Evolutionary conservation across 208 protist genomes (phyloP).

Genomic region (Leishmania braziliensis): DNA sequence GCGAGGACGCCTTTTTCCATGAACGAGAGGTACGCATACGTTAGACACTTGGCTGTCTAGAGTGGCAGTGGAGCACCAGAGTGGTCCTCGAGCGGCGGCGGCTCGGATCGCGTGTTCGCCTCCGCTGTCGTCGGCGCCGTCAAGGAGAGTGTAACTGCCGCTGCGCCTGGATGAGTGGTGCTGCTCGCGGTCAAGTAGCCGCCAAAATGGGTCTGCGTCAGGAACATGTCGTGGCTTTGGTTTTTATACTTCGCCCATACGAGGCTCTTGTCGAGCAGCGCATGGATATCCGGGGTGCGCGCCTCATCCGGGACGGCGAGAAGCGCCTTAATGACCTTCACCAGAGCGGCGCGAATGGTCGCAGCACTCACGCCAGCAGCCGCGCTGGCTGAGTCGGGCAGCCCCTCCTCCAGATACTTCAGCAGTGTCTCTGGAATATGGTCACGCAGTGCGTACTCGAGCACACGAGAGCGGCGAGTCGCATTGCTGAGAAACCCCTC

Average conservation of each 20-base stretch:
- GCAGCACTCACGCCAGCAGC: conserved; percentile 45
- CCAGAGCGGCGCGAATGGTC: conserved; percentile 77
- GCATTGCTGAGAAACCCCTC: conserved; percentile 57
- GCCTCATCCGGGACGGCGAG: conserved; percentile 44
- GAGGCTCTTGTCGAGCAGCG: conserved; percentile 51
- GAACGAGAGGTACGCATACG: not conserved
- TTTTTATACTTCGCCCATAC: conserved; percentile 90
- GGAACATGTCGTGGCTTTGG: conserved; percentile 93
- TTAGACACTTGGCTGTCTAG: not conserved
- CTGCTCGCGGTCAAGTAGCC: conserved; percentile 59
- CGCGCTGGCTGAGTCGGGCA: conserved; percentile 39
- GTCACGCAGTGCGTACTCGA: conserved; percentile 37
- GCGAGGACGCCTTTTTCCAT: not conserved
- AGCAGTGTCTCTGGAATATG: conserved; percentile 66
- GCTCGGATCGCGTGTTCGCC: conserved; percentile 24
- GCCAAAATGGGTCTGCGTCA: conserved; percentile 56
- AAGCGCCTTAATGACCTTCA: conserved; percentile 89
- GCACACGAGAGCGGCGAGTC: conserved; percentile 31
- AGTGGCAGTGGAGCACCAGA: not conserved
- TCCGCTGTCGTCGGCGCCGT: conserved; percentile 22
- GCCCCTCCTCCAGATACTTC: conserved; percentile 51
- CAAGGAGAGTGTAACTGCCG: conserved; percentile 28
- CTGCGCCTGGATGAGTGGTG: not conserved
- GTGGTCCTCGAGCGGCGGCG: conserved; percentile 37
- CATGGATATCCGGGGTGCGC: conserved; percentile 38